Base-by-base conservation (phyloP, 1,284 basidiomycete species). In the Ceratobasidium sp. region DNA sequence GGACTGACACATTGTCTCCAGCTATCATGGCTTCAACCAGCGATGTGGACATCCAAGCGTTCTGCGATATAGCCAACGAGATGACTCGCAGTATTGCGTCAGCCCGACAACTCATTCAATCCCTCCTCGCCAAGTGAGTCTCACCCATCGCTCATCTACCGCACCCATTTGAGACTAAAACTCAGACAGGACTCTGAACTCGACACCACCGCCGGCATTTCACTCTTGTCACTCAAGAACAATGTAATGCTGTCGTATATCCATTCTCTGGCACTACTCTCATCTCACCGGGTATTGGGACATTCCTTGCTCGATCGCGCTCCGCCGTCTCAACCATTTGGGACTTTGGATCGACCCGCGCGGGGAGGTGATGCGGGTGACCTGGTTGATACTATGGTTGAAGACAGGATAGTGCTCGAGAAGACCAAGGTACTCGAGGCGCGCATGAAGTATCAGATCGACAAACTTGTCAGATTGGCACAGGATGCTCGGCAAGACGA, bases 371-470 rank as follows among this genome's bases (percentile, higher is more conserved):
- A 84, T 39, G 83, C 88, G 0, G 92, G 91, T 0, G 93, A 94
- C 82, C 81, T 91, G 6, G 89, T 94, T 3, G 92, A 93, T 81
- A 87, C 88, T 0, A 88, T 93, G 86, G 87, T 95, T 58, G 91
- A 94, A 80, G 89, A 88, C 23, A 88, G 93, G 15, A 82, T 94
- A 31, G 88, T 92, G 6, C 86, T 95, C n/a, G 94, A 96, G 82
- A 95, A 94, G 84, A 86, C 91, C 66, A 91, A 90, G 79, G 86
- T 89, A 1, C 86, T 99, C 49, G 97, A 99, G 84, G 88, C 87
- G 74, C 91, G 94, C 81, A 92, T 99, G 88, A 91, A 90, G 77
- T 98, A 99, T 83, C 97, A 99, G 83, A 94, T 99, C 81, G 96
- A 98, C 81, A 98, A 99, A 83, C 89, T 98, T 26, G 89, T 96